Evolutionary conservation across 306 rosid genomes (phyloP), one percentile per base, ranked within the genome.

Genomic region (Spatholobus suberectus): DNA sequence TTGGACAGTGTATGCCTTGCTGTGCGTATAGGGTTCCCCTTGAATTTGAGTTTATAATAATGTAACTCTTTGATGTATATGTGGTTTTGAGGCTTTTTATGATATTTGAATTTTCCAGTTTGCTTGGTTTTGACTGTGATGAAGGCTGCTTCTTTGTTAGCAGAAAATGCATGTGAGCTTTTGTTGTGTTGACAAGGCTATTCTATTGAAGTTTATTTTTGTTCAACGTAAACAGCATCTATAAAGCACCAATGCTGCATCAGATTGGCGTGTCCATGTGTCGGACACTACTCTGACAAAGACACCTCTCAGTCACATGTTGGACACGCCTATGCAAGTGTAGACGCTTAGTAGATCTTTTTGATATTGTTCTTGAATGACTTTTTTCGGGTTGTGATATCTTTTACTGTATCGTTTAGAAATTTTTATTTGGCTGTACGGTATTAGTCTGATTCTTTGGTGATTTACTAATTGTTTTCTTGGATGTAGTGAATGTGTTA

Each of bases 401-500:
- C 2, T 49, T 51, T 63, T 0, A 13, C 23, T 47, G 61, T 8
- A 46, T 32, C 11, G 23, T 52, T 52, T 63, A 41, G 58, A 43
- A 17, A 26, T 17, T 51, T 40, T 68, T 23, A 34, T 37, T 35
- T 21, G 49, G 35, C 18, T 40, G n/a, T 13, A 5, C 4, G 5
- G 20, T 14, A 24, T 7, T 1, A 21, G 7, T 54, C 38, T 55
- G 9, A 14, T 38, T 73, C 17, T 63, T 51, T 20, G 40, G n/a
- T 73, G 59, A 15, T 69, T 57, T 69, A 44, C 9, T 13, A 1
- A 11, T 44, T 76, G 70, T 44, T 40, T 26, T 44, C 17, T 21
- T 71, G 61, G 49, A 79, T 79, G n/a, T 40, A 44, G 70, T 40
- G 47, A 21, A 20, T 80, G 55, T 69, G 70, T 47, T 80, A 17